phyloP scores from a whole-genome alignment of 441 rosid species.

The Croton laevigatus region DNA sequence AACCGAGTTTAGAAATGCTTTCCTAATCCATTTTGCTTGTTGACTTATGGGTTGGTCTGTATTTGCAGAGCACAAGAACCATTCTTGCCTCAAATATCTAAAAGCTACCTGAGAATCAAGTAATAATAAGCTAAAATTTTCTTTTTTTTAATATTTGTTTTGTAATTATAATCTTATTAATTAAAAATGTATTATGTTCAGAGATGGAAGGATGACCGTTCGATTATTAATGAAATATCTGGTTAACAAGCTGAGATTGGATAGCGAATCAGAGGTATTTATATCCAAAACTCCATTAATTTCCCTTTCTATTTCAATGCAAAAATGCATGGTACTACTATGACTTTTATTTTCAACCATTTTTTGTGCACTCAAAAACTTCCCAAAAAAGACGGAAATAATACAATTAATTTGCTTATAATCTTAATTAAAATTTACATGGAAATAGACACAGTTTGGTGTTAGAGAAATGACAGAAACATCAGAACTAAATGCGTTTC shows the following conservation, averaged over 20 bases:
- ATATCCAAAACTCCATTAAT: slow-evolving; percentile 15
- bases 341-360: no score
- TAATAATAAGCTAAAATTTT: slow-evolving; percentile 24
- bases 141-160: neutral
- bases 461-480: slow-evolving; percentile 65
- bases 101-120: slow-evolving; percentile 98
- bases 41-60: slow-evolving; percentile 15
- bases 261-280: slow-evolving; percentile 94
- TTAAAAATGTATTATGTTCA: slow-evolving; percentile 27
- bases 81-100: slow-evolving; percentile 85
- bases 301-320: slow-evolving; percentile 22
- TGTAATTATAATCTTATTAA: slow-evolving; percentile 5
- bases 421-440: slow-evolving; percentile 12
- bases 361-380: no score
- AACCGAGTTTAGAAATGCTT: no score
- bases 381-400: no score
- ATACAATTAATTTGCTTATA: no score
- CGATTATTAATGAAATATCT: slow-evolving; percentile 86
- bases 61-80: slow-evolving; percentile 81
- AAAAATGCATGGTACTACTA: slow-evolving; percentile 1
- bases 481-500: slow-evolving; percentile 50
- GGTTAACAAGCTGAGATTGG: slow-evolving; percentile 90
- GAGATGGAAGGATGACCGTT: slow-evolving; percentile 98
- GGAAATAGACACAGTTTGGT: slow-evolving; percentile 30
- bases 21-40: no score